Evolutionary conservation across 805 yeast species (phyloP), one percentile per base, ranked within the genome.

Genomic region (Brettanomyces naardenensis): DNA sequence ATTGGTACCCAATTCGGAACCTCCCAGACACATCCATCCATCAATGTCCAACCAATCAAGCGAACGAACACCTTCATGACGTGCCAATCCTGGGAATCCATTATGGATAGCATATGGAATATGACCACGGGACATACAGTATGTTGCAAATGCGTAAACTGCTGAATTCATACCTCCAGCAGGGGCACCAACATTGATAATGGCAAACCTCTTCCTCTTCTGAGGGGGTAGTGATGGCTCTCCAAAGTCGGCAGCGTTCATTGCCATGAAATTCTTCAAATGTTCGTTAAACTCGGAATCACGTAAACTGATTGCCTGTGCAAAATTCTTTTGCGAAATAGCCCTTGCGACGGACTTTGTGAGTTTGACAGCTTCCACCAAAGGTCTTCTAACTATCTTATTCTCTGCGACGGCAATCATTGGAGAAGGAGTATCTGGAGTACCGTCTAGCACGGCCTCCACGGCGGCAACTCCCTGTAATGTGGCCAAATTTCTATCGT

Each of bases 401-500:
- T 89, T 90, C 59, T 88, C 96, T 43, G 72, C 68, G 50, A 90
- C 74, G 38, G 94, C 95, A 61, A 92, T 92, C 76, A 92, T 76
- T 38, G 97, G 97, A 9, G 95, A 84, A 28, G 97, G 97, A 3
- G 90, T 83, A 1, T 78, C 81, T 21, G 96, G 95, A 7, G 95
- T 86, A 39, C 82, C 68, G 37, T 82, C 88, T 50, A 92, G 68
- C 15, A 92, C 90, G 2, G 97, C 97, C 43, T 82, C 80, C 17
- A 92, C 95, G 6, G 98, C 97, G 52, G 88, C 97, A 30, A 90
- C 96, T 62, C 97, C 98, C 68, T 92, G 98, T 49, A 90, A 61
- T 14, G 98, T 90, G 28, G 97, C 95, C 51, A 92, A 64, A 56
- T 82, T 62, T 57, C 98, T 76, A 61, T 92, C 98, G 52, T 73